A percentile compares a stretch with the other conserved stretches of the same genome.
phyloP scores from a whole-genome alignment of 371 early-diverging fungal species.

The Fennellomyces sp. region DNA sequence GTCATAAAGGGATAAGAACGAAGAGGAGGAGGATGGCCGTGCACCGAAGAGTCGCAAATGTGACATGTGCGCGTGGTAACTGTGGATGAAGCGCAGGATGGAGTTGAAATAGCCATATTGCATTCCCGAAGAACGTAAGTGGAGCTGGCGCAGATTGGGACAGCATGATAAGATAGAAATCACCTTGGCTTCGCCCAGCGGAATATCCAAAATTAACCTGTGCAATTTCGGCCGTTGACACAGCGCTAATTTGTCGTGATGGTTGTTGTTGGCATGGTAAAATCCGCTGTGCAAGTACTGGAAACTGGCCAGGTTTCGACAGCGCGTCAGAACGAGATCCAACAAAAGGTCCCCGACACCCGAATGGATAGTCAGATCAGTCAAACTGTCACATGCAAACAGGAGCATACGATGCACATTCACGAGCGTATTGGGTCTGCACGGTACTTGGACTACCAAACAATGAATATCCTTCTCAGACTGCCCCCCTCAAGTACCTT shows the following conservation, averaged over 20 bases:
- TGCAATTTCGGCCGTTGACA: background rate
- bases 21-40: background rate
- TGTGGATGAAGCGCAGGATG: background rate
- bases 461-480: background rate
- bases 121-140: background rate
- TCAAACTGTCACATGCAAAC: background rate
- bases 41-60: constrained; percentile 1
- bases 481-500: background rate
- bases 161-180: background rate
- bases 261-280: background rate
- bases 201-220: constrained; percentile 1
- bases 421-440: background rate
- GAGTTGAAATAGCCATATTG: background rate
- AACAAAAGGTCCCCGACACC: background rate
- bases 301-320: constrained; percentile 3
- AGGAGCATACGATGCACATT: background rate
- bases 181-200: background rate
- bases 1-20: background rate
- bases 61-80: background rate
- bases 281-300: background rate
- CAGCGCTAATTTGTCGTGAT: background rate
- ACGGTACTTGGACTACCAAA: constrained; percentile 3
- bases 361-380: background rate
- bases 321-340: background rate
- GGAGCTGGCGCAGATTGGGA: background rate